These are phyloP conservation scores for Chytridium lagenaria DNA, from an alignment of 371 early-diverging fungal species.

Conservation along the genomic window DNA sequence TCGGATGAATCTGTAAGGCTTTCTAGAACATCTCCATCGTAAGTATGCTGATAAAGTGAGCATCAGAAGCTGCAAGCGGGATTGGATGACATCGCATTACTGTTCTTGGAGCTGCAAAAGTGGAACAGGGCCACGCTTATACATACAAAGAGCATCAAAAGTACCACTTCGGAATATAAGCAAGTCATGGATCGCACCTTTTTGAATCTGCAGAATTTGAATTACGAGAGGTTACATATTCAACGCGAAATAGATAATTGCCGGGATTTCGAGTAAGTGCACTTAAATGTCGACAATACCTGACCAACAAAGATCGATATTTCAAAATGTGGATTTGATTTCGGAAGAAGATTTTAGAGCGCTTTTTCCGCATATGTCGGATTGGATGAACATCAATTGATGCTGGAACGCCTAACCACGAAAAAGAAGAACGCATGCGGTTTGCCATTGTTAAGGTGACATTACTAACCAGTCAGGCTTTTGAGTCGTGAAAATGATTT, in stretches of 20 bases:
- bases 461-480: constrained; percentile 28
- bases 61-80: neutral
- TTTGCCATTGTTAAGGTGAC: constrained; percentile 38
- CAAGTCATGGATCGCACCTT: constrained; percentile 36
- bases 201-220: constrained; percentile 41
- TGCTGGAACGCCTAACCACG: constrained; percentile 43
- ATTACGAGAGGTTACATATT: constrained; percentile 47
- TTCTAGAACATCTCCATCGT: neutral
- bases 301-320: constrained; percentile 28
- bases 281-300: neutral
- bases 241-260: constrained; percentile 46
- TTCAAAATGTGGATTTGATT: constrained; percentile 40
- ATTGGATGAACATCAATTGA: constrained; percentile 36
- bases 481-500: neutral
- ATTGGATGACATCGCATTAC: constrained; percentile 12
- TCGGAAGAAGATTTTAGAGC: constrained; percentile 28
- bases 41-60: neutral
- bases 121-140: constrained; percentile 28
- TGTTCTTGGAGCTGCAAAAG: constrained; percentile 40
- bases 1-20: neutral
- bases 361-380: neutral
- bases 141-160: constrained; percentile 29
- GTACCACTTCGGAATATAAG: constrained; percentile 37
- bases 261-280: constrained; percentile 40
- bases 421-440: too few relatives aligned